These are phyloP conservation scores for Saccharomyces hybrid DNA, from an alignment of 1,139 yeast genomes.

Conservation along the genomic window DNA sequence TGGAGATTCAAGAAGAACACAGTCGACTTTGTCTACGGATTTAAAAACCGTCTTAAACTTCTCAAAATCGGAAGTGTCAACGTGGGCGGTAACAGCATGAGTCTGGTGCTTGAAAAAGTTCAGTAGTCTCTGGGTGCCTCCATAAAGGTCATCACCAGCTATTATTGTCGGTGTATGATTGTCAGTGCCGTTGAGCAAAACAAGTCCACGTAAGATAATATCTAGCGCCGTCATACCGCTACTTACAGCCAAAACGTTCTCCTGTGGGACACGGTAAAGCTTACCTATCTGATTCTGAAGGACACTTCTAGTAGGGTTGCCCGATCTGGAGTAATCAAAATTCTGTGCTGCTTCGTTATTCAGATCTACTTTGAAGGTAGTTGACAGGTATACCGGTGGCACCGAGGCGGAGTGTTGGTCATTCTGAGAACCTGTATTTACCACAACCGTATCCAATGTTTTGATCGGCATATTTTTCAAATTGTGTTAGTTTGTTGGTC, in stretches of 20 bases:
- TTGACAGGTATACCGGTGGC: conserved; percentile 86
- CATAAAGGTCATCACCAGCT: conserved; percentile 90
- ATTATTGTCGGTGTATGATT: conserved; percentile 37
- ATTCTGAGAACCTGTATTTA: conserved; percentile 39
- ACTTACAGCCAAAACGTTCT: conserved; percentile 69
- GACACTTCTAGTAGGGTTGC: conserved; percentile 83
- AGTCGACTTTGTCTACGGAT: conserved; percentile 41
- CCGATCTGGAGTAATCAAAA: conserved; percentile 90
- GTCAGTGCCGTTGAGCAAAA: conserved; percentile 36
- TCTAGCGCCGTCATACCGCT: conserved; percentile 93
- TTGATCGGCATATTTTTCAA: not conserved
- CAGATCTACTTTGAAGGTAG: conserved; percentile 78
- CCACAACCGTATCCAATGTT: conserved; percentile 47
- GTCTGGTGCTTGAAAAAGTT: conserved; percentile 62
- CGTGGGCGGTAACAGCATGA: conserved; percentile 64
- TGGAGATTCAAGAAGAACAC: conserved; percentile 75
- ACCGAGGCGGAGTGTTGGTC: conserved; percentile 73
- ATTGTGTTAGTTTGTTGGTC: no score
- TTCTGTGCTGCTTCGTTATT: conserved; percentile 58
- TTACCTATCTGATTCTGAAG: conserved; percentile 70
- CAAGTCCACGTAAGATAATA: conserved; percentile 67
- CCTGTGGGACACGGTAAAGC: conserved; percentile 56
- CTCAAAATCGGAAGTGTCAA: conserved; percentile 71
- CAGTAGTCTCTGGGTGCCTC: conserved; percentile 83
- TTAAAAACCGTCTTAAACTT: conserved; percentile 32